Evolutionary conservation across 208 protist genomes (phyloP).

Genomic region (Trypanosoma brucei): DNA sequence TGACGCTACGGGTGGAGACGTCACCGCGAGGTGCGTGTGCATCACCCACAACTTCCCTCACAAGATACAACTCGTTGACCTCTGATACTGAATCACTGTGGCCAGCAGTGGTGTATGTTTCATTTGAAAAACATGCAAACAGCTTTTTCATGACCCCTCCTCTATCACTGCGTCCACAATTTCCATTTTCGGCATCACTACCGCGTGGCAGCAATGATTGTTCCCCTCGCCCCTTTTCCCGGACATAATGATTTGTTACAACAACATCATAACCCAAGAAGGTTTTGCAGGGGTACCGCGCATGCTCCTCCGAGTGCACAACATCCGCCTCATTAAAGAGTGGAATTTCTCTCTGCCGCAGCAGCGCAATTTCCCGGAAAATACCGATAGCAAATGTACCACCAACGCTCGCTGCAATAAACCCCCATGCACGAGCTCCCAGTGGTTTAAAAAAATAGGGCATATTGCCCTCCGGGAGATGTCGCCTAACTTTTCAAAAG

Average conservation of each 20-base stretch:
- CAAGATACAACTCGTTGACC: constrained; percentile 15
- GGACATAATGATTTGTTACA: constrained; percentile 71
- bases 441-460: constrained; percentile 9
- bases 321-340: constrained; percentile 40
- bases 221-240: not conserved
- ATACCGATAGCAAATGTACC: not conserved
- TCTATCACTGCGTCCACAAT: not conserved
- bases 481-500: not conserved
- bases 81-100: not conserved
- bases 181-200: no score
- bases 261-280: constrained; percentile 76
- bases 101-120: constrained; percentile 7
- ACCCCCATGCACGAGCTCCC: constrained; percentile 1
- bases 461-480: not conserved
- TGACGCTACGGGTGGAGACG: no score
- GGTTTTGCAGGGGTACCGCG: constrained; percentile 53
- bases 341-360: constrained; percentile 31
- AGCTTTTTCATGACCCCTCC: not conserved
- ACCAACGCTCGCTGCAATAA: constrained; percentile 10
- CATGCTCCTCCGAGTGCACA: constrained; percentile 45
- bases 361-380: not conserved
- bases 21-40: not conserved
- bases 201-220: not conserved
- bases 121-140: constrained; percentile 27
- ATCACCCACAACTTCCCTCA: constrained; percentile 28